Evolutionary conservation across 257 asterid genomes (phyloP), one percentile per base, ranked within the genome.

Genomic region (Perilla frutescens): DNA sequence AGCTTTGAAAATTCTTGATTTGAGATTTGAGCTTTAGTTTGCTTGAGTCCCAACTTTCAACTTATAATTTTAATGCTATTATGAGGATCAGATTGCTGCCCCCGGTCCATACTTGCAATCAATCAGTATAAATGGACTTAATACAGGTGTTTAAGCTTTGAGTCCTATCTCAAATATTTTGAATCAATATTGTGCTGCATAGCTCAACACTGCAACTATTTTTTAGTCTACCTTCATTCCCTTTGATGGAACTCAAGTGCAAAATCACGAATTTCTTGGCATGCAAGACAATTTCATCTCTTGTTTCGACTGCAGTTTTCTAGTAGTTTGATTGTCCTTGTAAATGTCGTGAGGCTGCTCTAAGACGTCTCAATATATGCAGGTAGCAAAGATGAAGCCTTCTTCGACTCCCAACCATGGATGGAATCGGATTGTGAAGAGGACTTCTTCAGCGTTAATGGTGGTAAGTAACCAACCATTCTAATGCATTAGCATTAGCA

Each of bases 371-470:
- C 49, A 6, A 62, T 40, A 49, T 41, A 68, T 59, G 73, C 89
- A 89, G 96, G 90, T 70, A 92, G 90, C 84, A 88, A 84, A 75
- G 96, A 90, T 37, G 98, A 88, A 79, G 47, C 80, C 60, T 90
- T 90, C 77, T 90, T 87, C 53, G 96, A 92, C 66, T 81, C 96
- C 41, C 93, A 86, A 36, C 83, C 90, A 1, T 90, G 96, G 91
- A 69, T 87, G 66, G 98, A 92, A 48, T 92, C 96, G 0, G 98
- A 92, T 65, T 80, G 92, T 1, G 98, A 92, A 15, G 98, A 92
- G 55, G 98, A 90, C 73, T 92, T 85, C 74, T 62, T 41, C 32
- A 92, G 98, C 67, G 94, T 90, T 64, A 84, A 88, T 55, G 96
- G 98, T 49, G 96, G 98, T 92, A 85, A 83, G 94, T 47, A 36